Evolutionary conservation across 163 green algal species (phyloP), one percentile per base, ranked within the genome.

Genomic region (Scenedesmus sp.): DNA sequence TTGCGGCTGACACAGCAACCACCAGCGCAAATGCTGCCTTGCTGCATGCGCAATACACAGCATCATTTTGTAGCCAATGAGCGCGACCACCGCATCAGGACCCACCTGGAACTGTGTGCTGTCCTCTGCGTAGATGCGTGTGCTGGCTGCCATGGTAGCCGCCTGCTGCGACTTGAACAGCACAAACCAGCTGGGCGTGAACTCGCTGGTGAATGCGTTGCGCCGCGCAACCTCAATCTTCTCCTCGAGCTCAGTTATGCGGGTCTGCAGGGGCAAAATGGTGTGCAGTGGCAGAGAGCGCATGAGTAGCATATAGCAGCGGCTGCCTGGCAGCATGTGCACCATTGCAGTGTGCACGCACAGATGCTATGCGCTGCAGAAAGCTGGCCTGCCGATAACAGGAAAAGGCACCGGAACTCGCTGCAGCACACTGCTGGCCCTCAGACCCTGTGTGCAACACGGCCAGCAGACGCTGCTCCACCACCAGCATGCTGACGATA

Each of bases 51-150:
- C 56, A 15, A 33, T 3, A 10, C 20, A 70, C 56, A 70, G 46
- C 46, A 18, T 56, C 56, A 70, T 33, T 33, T 9, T 1, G 22
- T n/a, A 70, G 24, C 20, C 20, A 70, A 61, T 1, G 51, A 20
- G n/a, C n/a, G 49, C 49, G 15, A 33, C 3, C 59, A 72, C 10
- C 9, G 59, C 59, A 72, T 22, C 24, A n/a, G 56, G 18, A 46
- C 89, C 44, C 56, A 95, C 93, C 35, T 92, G 93, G 93, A 97
- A 97, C 86, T 89, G 87, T 33, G 89, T 88, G 56, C 94, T 95
- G 51, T 97, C 94, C 84, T 97, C 95, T 24, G 93, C 85, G 70
- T 97, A 94, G 44, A 97, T 94, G 68, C 94, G 82, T 24, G 90
- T 90, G 89, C 95, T 94, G 15, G 95, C 90, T 9, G 93, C 93